Evolutionary conservation across 2,329 filamentous ascomycete genomes (phyloP).

Genomic region (Phyllosticta citrichinensis): DNA sequence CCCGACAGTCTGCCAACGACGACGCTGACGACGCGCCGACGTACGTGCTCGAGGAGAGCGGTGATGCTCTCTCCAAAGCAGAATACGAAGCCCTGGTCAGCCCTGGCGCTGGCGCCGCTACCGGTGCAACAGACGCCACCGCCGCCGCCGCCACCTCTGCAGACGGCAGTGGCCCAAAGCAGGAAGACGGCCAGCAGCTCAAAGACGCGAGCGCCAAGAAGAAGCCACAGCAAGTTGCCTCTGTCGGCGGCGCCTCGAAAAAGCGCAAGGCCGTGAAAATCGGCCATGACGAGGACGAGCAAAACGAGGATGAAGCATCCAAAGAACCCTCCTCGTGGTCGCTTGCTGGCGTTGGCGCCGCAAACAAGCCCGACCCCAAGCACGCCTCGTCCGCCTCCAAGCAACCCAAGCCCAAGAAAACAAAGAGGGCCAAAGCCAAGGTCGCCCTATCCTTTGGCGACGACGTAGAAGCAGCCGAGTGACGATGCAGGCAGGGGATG

Average conservation of each 20-base stretch:
- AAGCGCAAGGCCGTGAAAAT: constrained; percentile 30
- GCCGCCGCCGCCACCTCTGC: constrained; percentile 10
- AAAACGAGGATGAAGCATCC: constrained; percentile 11
- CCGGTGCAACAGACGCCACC: constrained; percentile 9
- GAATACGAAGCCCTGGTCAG: constrained; percentile 38
- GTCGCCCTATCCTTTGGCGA: constrained; percentile 28
- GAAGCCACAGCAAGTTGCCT: constrained; percentile 18
- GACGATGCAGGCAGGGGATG: not conserved
- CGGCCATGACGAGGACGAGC: constrained; percentile 18
- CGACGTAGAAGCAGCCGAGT: constrained; percentile 2
- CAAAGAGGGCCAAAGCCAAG: constrained; percentile 26
- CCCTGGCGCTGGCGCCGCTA: constrained; percentile 1
- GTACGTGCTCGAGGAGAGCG: constrained; percentile 62
- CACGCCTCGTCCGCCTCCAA: constrained; percentile 11
- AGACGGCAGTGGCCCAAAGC: constrained; percentile 8
- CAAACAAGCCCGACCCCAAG: constrained; percentile 4
- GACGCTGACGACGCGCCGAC: constrained; percentile 70
- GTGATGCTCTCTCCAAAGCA: constrained; percentile 47
- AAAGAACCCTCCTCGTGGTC: not conserved
- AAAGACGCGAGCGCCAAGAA: constrained; percentile 1
- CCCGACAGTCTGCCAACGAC: constrained; percentile 45
- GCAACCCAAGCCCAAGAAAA: constrained; percentile 21
- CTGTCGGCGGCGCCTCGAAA: constrained; percentile 23
- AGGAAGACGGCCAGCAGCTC: not conserved
- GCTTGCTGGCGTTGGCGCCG: not conserved